phyloP scores from a whole-genome alignment of 2,329 filamentous ascomycete genomes.

The Ophiostoma populinum region DNA sequence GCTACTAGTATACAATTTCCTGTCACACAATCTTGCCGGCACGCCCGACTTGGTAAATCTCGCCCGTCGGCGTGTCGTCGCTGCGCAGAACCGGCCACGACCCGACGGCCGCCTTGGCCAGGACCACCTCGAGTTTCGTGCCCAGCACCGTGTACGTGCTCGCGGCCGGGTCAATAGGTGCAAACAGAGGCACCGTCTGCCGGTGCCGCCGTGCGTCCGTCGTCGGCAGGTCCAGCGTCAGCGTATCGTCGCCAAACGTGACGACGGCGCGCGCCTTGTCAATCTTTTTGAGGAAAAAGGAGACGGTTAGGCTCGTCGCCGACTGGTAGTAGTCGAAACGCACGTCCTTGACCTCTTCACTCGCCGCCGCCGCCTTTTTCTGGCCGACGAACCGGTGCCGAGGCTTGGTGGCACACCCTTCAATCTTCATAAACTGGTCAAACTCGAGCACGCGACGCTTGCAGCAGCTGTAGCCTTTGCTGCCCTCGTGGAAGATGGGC shows the following conservation, averaged over 20 bases:
- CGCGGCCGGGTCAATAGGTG: slow-evolving; percentile 54
- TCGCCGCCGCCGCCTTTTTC: slow-evolving; percentile 14
- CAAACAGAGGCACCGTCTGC: slow-evolving; percentile 58
- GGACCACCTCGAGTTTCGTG: slow-evolving; percentile 70
- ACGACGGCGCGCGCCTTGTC: slow-evolving; percentile 63
- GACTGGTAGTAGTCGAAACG: slow-evolving; percentile 94
- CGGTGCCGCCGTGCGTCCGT: slow-evolving; percentile 71
- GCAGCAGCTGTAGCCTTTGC: slow-evolving; percentile 95
- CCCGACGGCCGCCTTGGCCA: slow-evolving; percentile 53
- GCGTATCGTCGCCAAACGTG: slow-evolving; percentile 41
- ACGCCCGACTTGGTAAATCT: slow-evolving; percentile 79
- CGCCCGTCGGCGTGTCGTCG: slow-evolving; percentile 49
- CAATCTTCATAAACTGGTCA: slow-evolving; percentile 93
- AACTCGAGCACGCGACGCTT: slow-evolving; percentile 92
- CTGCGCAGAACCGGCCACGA: slow-evolving; percentile 76
- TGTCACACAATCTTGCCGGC: slow-evolving; percentile 35
- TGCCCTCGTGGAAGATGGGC: slow-evolving; percentile 93
- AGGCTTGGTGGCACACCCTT: slow-evolving; percentile 69
- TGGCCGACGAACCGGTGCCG: slow-evolving; percentile 73
- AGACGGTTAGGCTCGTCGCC: slow-evolving; percentile 64
- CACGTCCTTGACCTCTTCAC: slow-evolving; percentile 64
- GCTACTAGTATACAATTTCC: not conserved
- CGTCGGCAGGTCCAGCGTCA: slow-evolving; percentile 73
- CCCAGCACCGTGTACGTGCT: slow-evolving; percentile 69
- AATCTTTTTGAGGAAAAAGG: slow-evolving; percentile 94